These are phyloP conservation scores for Yarrowia galli DNA, from an alignment of 1,139 yeast species.

Conservation along the genomic window DNA sequence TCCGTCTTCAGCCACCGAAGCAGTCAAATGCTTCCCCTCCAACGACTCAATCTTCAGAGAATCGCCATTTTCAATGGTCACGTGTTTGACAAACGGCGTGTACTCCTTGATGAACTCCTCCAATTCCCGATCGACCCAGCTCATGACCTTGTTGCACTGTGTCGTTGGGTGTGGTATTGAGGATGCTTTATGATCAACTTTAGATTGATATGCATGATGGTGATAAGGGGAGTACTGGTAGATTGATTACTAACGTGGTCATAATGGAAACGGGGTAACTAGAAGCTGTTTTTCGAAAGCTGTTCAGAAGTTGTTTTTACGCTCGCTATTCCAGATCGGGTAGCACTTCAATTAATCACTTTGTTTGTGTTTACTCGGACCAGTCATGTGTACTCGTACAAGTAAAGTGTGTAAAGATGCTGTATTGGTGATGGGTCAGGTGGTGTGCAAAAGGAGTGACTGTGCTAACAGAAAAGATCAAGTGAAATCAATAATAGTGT, in stretches of 20 bases:
- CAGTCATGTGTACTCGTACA: neutral
- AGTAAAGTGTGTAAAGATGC: too few species aligned
- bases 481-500: too few species aligned
- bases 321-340: neutral
- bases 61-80: neutral
- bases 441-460: too few species aligned
- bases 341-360: too few species aligned
- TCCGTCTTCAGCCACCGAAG: slow-evolving; percentile 21
- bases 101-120: slow-evolving; percentile 26
- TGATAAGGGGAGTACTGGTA: too few species aligned
- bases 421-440: too few species aligned
- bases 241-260: slow-evolving; percentile 12
- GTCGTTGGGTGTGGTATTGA: neutral
- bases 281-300: too few species aligned
- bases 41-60: slow-evolving; percentile 9
- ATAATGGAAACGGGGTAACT: too few species aligned
- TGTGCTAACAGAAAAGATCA: too few species aligned
- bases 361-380: too few species aligned
- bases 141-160: neutral
- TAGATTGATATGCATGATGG: slow-evolving; percentile 3
- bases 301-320: too few species aligned
- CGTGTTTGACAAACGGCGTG: slow-evolving; percentile 21
- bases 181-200: neutral
- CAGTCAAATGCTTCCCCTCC: slow-evolving; percentile 4
- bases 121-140: slow-evolving; percentile 26